phyloP scores from a whole-genome alignment of 1,139 yeast species.

The Debaryomyces sp. region DNA sequence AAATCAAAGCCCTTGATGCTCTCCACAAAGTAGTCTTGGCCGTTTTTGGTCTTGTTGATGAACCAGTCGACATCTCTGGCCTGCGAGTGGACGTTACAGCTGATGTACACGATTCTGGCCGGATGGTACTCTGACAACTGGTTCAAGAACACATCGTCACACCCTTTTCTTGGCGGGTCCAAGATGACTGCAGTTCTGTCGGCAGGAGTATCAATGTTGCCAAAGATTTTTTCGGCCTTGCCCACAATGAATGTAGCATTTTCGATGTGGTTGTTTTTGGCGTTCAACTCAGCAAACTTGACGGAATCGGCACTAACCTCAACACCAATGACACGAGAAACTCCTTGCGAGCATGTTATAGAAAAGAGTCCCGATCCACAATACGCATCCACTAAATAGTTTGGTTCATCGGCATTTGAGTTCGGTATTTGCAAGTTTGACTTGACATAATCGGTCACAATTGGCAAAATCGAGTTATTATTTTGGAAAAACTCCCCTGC shows the following conservation, averaged over 20 bases:
- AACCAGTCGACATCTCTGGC: slow-evolving; percentile 92
- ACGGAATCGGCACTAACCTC: slow-evolving; percentile 94
- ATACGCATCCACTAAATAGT: slow-evolving; percentile 89
- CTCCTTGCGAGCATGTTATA: slow-evolving; percentile 79
- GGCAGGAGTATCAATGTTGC: slow-evolving; percentile 68
- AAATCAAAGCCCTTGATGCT: slow-evolving; percentile 93
- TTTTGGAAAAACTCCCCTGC: slow-evolving; percentile 97
- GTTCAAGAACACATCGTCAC: slow-evolving; percentile 83
- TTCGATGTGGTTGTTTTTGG: slow-evolving; percentile 67
- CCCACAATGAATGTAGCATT: slow-evolving; percentile 89
- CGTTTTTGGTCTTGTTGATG: slow-evolving; percentile 65
- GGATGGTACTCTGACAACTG: slow-evolving; percentile 86
- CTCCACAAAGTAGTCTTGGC: slow-evolving; percentile 66
- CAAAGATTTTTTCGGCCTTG: slow-evolving; percentile 88
- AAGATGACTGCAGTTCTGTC: slow-evolving; percentile 83
- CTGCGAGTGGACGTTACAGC: slow-evolving; percentile 97
- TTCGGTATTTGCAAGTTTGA: slow-evolving; percentile 58
- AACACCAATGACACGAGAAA: slow-evolving; percentile 85
- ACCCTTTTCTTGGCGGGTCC: slow-evolving; percentile 97
- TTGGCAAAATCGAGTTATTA: slow-evolving; percentile 86
- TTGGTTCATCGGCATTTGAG: slow-evolving; percentile 39
- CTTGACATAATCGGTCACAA: slow-evolving; percentile 78
- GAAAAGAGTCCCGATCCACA: slow-evolving; percentile 97
- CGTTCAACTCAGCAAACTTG: slow-evolving; percentile 82
- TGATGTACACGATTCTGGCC: slow-evolving; percentile 83